These are phyloP conservation scores for Fusarium multiceps DNA, from an alignment of 2,329 filamentous ascomycete genomes.

Conservation along the genomic window DNA sequence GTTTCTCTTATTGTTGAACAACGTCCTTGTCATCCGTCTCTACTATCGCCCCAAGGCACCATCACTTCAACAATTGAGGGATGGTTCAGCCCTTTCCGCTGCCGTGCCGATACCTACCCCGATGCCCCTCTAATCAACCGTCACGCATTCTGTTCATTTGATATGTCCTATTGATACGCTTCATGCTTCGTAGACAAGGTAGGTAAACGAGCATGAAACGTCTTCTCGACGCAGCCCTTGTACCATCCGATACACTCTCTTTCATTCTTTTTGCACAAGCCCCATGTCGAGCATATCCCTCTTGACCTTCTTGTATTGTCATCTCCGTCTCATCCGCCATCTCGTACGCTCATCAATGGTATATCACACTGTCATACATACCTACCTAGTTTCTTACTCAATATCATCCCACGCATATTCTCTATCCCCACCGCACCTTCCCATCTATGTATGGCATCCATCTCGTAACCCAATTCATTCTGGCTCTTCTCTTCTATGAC, in stretches of 20 bases:
- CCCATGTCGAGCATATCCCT: neutral
- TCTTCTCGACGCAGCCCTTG: neutral
- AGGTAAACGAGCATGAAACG: conserved; percentile 3
- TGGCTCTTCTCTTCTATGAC: conserved; percentile 1
- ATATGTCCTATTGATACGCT: neutral
- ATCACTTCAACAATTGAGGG: neutral
- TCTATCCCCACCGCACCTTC: neutral
- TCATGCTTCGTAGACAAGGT: conserved; percentile 14
- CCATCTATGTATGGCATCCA: conserved; percentile 8
- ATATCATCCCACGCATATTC: conserved; percentile 18
- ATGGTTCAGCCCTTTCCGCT: neutral
- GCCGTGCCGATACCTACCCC: neutral
- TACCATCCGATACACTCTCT: conserved; percentile 5
- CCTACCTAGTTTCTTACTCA: conserved; percentile 7
- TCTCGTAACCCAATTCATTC: neutral
- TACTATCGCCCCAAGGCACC: neutral
- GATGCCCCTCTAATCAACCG: neutral
- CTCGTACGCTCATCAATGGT: conserved; percentile 1
- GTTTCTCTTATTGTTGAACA: conserved; percentile 11
- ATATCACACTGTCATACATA: conserved; percentile 13
- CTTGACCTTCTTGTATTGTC: neutral
- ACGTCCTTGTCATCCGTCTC: neutral
- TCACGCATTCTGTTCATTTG: conserved; percentile 1
- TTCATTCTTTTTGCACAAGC: neutral
- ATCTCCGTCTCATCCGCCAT: neutral